Evolutionary conservation across 345 rosid genomes (phyloP).

Genomic region (Hypericum androsaemum): DNA sequence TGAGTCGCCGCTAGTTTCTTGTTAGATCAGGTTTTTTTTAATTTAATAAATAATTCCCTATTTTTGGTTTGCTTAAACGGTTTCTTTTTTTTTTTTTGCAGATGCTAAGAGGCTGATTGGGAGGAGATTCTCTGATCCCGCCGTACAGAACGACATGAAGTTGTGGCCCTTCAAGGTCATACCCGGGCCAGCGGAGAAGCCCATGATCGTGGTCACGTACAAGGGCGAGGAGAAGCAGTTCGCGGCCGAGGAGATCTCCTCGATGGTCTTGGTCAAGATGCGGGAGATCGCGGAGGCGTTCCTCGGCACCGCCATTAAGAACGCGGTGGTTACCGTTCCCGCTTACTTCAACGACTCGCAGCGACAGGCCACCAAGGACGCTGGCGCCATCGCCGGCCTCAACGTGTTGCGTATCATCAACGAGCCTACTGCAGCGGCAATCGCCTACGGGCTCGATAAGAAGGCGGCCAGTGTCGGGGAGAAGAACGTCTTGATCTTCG

Average conservation of each 20-base stretch:
- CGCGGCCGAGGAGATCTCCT: constrained; percentile 18
- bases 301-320: constrained; percentile 11
- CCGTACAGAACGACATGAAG: constrained; percentile 15
- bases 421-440: constrained; percentile 21
- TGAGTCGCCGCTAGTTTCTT: too few species aligned
- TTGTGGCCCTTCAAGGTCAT: constrained; percentile 20
- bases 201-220: constrained; percentile 19
- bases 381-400: constrained; percentile 16
- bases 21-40: too few species aligned
- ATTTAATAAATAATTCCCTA: too few species aligned
- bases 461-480: constrained; percentile 9
- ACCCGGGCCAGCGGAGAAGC: constrained; percentile 18
- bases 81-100: neutral
- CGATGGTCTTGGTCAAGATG: constrained; percentile 19
- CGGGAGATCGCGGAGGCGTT: constrained; percentile 18
- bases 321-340: constrained; percentile 16
- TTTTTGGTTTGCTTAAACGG: too few species aligned
- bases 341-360: constrained; percentile 21
- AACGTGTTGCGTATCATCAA: constrained; percentile 18
- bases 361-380: constrained; percentile 16
- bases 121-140: constrained; percentile 10
- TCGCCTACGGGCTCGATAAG: constrained; percentile 22
- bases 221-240: constrained; percentile 20
- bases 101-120: constrained; percentile 22
- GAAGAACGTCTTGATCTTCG: constrained; percentile 19